Conservation (phyloP, 2,329 filamentous ascomycete genomes). For the Elsinoe ampelina region DNA sequence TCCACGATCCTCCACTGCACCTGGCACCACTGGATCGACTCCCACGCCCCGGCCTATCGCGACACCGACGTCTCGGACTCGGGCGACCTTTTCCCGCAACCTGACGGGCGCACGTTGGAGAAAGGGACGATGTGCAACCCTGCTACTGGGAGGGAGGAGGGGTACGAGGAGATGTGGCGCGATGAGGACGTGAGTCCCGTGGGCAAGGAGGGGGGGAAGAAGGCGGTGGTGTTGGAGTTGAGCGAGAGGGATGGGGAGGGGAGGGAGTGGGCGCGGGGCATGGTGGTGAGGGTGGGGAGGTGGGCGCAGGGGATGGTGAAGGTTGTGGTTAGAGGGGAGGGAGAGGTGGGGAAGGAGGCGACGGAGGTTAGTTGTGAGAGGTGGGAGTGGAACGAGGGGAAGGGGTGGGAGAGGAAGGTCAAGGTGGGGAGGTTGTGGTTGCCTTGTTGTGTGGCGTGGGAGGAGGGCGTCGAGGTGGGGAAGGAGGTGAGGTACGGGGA, state of each 20-base stretch:
- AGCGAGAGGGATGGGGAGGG: conserved; percentile 35
- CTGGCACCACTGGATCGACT: conserved; percentile 55
- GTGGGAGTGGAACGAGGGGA: conserved; percentile 14
- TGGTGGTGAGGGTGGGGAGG: conserved; percentile 46
- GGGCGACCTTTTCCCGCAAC: conserved; percentile 44
- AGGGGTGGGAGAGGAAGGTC: conserved; percentile 30
- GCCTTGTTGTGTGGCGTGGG: conserved; percentile 32
- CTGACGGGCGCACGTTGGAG: conserved; percentile 41
- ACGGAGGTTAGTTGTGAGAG: conserved; percentile 12
- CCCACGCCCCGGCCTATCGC: conserved; percentile 29
- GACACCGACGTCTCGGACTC: conserved; percentile 41
- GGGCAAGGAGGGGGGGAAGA: not conserved
- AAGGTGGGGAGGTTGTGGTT: conserved; percentile 32
- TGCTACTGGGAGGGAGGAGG: conserved; percentile 38
- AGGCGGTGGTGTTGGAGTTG: conserved; percentile 21
- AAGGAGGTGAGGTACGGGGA: conserved; percentile 26
- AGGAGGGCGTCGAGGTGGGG: conserved; percentile 25
- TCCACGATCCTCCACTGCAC: conserved; percentile 24
- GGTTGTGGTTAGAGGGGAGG: conserved; percentile 31
- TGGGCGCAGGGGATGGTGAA: conserved; percentile 49
- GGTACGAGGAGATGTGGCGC: conserved; percentile 61
- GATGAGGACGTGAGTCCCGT: conserved; percentile 32
- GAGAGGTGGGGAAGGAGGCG: conserved; percentile 50
- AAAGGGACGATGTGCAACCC: conserved; percentile 53
- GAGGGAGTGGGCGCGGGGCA: conserved; percentile 33